Conservation (phyloP, 2,329 filamentous ascomycete genomes). For the Geosmithia morbida region DNA sequence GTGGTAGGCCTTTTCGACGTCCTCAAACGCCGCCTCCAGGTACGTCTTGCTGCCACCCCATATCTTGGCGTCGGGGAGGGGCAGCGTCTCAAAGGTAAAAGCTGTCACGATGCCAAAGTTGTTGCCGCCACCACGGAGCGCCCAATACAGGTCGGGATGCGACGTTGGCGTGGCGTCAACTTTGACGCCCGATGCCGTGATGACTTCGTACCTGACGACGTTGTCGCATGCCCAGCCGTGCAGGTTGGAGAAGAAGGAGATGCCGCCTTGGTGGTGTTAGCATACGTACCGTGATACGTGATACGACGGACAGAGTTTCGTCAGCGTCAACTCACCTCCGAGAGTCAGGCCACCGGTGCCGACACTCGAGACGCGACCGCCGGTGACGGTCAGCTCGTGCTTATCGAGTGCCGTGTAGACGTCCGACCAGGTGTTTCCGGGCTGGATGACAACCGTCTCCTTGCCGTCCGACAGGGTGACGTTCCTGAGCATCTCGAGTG, state of each 20-base stretch:
- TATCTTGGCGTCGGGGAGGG: constrained; percentile 9
- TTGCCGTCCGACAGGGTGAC: constrained; percentile 14
- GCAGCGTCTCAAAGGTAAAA: constrained; percentile 25
- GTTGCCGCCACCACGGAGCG: constrained; percentile 37
- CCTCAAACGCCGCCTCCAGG: constrained; percentile 11
- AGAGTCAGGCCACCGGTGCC: constrained; percentile 24
- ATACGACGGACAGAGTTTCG: neutral
- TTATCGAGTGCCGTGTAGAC: constrained; percentile 20
- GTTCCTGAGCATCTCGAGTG: constrained; percentile 18
- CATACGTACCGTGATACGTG: neutral
- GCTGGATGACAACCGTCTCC: constrained; percentile 16
- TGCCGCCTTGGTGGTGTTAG: constrained; percentile 3
- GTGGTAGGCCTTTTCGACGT: constrained; percentile 15
- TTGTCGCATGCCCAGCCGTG: constrained; percentile 9
- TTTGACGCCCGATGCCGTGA: constrained; percentile 27
- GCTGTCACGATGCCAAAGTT: constrained; percentile 42
- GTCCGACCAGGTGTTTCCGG: constrained; percentile 21
- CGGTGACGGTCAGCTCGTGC: constrained; percentile 17
- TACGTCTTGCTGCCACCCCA: constrained; percentile 18
- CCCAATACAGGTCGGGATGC: constrained; percentile 41
- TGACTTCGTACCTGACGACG: constrained; percentile 20
- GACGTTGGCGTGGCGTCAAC: constrained; percentile 23
- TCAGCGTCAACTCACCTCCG: constrained; percentile 9
- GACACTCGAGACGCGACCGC: constrained; percentile 21
- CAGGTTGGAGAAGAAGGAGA: constrained; percentile 9